Base-by-base conservation (phyloP, 2,329 filamentous ascomycete species). In the Penicillium sp. region DNA sequence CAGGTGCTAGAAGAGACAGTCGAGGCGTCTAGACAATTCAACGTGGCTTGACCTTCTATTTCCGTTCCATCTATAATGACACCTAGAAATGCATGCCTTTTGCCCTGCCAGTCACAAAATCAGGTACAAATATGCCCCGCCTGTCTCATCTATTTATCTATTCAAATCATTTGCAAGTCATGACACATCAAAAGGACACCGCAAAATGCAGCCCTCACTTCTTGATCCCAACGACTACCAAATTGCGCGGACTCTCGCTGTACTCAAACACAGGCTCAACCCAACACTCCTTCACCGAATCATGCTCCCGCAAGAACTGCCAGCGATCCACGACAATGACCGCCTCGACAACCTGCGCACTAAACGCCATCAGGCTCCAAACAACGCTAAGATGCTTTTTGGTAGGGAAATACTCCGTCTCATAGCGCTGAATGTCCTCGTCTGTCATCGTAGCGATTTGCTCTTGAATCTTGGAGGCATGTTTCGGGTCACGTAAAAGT, bases 341-440 rank as follows among this genome's bases (percentile, higher is more conserved):
- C 35, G 92, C 92, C 80, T 99, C 95, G 2, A 96, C 88, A 4
- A 97, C 89, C 22, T 87, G 87, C 2, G 94, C 93, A 75, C 92
- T 96, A 71, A 97, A 97, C 0, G 95, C 93, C 94, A 99, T 99
- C 70, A 99, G 76, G 68, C 87, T 92, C 95, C 95, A 99, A 61
- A 96, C 86, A 7, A 96, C 84, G 71, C 90, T 92, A 42, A 99
- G 79, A 72, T 97, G 90, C 69, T 92, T 90, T 79, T 90, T 92
- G 57, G 89, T 83, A 42, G 83, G 82, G 33, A 75, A 74, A 76
- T 89, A 97, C 45, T 78, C 74, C 10, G 74, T 71, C 70, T 91
- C 89, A 74, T 98, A 99, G 14, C 69, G 76, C 10, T 83, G 81
- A 52, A 98, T 89, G 65, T 93, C 89, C 42, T 89, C 88, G 67